Percentiles rank a stretch among this genome's conserved stretches.
phyloP scores from a whole-genome alignment of 192 early-diverging fungal genomes.

The Dimargaris cristalligena region DNA sequence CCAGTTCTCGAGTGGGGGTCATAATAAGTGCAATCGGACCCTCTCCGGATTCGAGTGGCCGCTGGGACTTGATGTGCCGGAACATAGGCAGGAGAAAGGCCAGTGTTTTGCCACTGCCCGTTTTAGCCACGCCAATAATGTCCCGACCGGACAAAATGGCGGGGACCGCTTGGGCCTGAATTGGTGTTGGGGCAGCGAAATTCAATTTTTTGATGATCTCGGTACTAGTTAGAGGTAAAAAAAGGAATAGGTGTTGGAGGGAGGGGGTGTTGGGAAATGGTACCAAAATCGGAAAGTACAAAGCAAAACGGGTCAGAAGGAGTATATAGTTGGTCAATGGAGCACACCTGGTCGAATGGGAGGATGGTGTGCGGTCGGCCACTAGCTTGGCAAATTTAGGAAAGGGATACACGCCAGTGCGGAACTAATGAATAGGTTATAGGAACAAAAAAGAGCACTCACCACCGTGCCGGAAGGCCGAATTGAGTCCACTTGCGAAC shows the following conservation, averaged over 20 bases:
- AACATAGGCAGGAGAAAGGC: constrained; percentile 92
- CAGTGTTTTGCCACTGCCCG: constrained; percentile 85
- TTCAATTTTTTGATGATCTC: constrained; percentile 68
- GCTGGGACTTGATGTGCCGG: constrained; percentile 81
- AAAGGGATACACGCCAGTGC: too few species aligned
- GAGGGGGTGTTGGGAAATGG: too few species aligned
- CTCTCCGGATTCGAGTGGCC: constrained; percentile 55
- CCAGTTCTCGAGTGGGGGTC: constrained; percentile 86
- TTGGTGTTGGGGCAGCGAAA: constrained; percentile 73
- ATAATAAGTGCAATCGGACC: constrained; percentile 78
- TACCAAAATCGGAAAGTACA: not conserved
- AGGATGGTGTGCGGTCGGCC: too few species aligned
- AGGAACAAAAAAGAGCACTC: not conserved
- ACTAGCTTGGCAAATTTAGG: not conserved
- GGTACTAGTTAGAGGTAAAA: constrained; percentile 21
- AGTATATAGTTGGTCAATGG: too few species aligned
- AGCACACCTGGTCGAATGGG: too few species aligned
- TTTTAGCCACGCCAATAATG: constrained; percentile 91
- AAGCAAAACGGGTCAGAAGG: too few species aligned
- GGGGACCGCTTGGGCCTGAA: constrained; percentile 90
- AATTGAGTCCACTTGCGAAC: constrained; percentile 88
- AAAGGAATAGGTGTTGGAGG: not conserved
- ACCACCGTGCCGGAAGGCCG: constrained; percentile 70
- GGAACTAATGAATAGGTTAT: too few species aligned
- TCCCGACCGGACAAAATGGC: constrained; percentile 89